Evolutionary conservation across 1,284 basidiomycete genomes (phyloP), one percentile per base, ranked within the genome.

Genomic region (Ceratobasidium sp.): DNA sequence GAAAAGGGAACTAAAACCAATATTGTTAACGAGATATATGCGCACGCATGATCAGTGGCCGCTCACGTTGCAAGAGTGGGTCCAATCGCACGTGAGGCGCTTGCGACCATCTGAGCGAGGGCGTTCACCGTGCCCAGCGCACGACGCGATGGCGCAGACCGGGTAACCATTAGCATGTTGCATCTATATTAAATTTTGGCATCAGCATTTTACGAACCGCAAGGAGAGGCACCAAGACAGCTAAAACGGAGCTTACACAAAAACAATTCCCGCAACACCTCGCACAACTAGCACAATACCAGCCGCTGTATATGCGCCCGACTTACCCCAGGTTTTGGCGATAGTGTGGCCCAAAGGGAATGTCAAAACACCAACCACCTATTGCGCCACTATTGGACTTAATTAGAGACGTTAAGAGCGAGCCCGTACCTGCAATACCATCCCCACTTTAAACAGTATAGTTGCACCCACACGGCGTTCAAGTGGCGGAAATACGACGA

Each of bases 401-500:
- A 29, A 16, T 8, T 2, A 14, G n/a, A 11, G 54, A 11, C 22
- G 14, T 22, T 14, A 31, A 22, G 29, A 16, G 22, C 16, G 13
- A 34, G 1, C 22, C 5, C 82, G 9, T 1, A 81, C 80, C 56
- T 82, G 81, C 11, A 81, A 65, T 11, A 72, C 37, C 79, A 83
- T 81, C 7, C 78, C 74, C 1, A 78, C 34, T 14, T 78, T 75
- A 62, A 83, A 84, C 0, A 82, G 63, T 8, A 68, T 74, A 24
- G 81, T 77, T 1, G 81, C 82, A 0, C 83, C 83, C 0, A 80
- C 65, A 4, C 77, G 74, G 8, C 74, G 72, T 58, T 83, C 82
- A 0, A 83, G 74, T 0, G 80, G 79, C 4, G 82, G 81, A 78
- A 83, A 84, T 19, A 83, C 72, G 63, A 81, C 58, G 19, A 83